phyloP scores from a whole-genome alignment of 2,329 filamentous ascomycete genomes.

The Coniochaeta sp. region DNA sequence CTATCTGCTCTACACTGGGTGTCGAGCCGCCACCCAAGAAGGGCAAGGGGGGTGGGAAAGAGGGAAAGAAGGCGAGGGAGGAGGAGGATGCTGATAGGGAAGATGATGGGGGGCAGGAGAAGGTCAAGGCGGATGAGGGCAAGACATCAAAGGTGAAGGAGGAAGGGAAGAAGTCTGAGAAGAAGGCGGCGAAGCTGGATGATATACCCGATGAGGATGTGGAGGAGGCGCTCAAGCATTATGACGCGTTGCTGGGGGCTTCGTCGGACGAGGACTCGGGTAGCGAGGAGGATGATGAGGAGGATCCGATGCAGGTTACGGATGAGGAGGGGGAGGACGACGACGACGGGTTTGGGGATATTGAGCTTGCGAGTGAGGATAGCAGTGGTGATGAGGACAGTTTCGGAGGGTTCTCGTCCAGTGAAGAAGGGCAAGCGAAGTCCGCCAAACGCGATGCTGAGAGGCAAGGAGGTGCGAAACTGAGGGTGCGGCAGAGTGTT shows the following conservation, averaged over 20 bases:
- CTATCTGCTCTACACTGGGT: slow-evolving; percentile 40
- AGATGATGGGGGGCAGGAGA: not conserved
- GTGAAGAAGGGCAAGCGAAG: slow-evolving; percentile 24
- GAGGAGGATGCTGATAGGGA: slow-evolving; percentile 19
- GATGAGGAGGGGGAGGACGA: slow-evolving; percentile 14
- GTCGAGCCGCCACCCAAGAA: slow-evolving; percentile 40
- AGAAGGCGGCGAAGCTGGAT: slow-evolving; percentile 12
- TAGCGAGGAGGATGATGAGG: slow-evolving; percentile 29
- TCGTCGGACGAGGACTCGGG: slow-evolving; percentile 23
- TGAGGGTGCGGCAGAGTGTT: not conserved
- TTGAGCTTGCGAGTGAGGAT: slow-evolving; percentile 13
- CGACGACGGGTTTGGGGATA: slow-evolving; percentile 13
- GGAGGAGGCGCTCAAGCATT: slow-evolving; percentile 10
- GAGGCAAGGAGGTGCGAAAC: slow-evolving; percentile 14
- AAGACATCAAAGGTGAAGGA: not conserved
- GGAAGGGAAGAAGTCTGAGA: slow-evolving; percentile 9
- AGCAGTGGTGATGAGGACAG: not conserved
- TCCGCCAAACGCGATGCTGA: no score
- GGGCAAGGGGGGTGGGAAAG: slow-evolving; percentile 24
- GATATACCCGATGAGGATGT: slow-evolving; percentile 15
- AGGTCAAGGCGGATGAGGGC: not conserved
- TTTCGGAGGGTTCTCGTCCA: not conserved
- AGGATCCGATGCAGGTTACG: slow-evolving; percentile 24
- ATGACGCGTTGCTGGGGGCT: slow-evolving; percentile 15
- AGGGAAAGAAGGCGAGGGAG: slow-evolving; percentile 22